Evolutionary conservation across 179 eudicot genomes (phyloP).

Genomic region (Carnegiea gigantea): DNA sequence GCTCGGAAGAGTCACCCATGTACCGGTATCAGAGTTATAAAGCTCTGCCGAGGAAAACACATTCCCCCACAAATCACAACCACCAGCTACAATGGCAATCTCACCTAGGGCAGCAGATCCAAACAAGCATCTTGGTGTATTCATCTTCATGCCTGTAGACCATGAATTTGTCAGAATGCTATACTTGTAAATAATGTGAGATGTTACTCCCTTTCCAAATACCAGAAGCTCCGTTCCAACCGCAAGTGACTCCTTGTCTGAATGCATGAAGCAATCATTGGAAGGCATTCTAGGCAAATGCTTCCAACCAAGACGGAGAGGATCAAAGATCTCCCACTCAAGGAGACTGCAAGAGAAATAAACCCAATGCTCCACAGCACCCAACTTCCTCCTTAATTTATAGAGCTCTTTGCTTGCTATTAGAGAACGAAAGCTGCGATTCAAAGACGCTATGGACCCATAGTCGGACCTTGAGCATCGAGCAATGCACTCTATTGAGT

Average conservation of each 20-base stretch:
- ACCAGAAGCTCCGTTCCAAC: constrained; percentile 46
- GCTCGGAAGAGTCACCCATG: constrained; percentile 39
- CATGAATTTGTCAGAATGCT: constrained; percentile 44
- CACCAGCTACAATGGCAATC: constrained; percentile 46
- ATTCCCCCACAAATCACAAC: constrained; percentile 37
- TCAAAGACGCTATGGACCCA: constrained; percentile 38
- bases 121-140: constrained; percentile 45
- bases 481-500: constrained; percentile 34
- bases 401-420: constrained; percentile 34
- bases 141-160: constrained; percentile 37
- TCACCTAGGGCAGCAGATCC: constrained; percentile 42
- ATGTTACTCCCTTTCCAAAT: constrained; percentile 35
- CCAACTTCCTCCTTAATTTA: constrained; percentile 32
- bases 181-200: constrained; percentile 38
- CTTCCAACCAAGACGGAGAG: constrained; percentile 35
- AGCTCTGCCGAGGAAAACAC: constrained; percentile 42
- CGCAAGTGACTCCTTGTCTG: constrained; percentile 49
- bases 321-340: constrained; percentile 52
- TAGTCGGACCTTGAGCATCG: constrained; percentile 45
- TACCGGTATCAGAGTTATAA: constrained; percentile 37
- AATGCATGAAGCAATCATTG: constrained; percentile 39
- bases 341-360: constrained; percentile 41
- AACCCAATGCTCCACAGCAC: constrained; percentile 44
- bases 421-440: constrained; percentile 35
- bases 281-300: constrained; percentile 41